phyloP scores from a whole-genome alignment of 352 stramenopile species.

The Phytopythium ostracodes region DNA sequence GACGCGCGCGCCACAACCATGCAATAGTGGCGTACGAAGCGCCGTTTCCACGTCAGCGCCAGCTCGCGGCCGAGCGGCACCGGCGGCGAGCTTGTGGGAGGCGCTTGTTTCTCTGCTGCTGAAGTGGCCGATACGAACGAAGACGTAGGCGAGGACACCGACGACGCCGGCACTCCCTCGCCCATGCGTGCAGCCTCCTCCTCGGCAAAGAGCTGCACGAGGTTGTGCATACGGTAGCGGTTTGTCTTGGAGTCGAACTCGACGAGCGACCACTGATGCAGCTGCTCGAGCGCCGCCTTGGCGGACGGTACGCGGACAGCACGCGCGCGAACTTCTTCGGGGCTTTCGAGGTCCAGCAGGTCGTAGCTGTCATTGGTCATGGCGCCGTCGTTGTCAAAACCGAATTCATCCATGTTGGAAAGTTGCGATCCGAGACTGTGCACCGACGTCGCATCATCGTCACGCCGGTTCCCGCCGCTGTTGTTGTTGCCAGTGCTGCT shows the following conservation, averaged over 20 bases:
- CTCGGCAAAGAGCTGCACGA: slow-evolving; percentile 81
- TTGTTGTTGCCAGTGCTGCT: background rate
- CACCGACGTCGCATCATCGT: slow-evolving; percentile 53
- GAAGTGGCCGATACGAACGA: slow-evolving; percentile 33
- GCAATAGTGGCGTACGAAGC: slow-evolving; percentile 86
- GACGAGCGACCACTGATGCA: slow-evolving; percentile 81
- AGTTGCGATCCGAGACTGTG: slow-evolving; percentile 64
- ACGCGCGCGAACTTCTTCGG: slow-evolving; percentile 59
- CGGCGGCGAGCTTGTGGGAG: slow-evolving; percentile 20
- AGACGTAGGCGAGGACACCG: slow-evolving; percentile 3
- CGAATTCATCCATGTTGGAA: slow-evolving; percentile 63
- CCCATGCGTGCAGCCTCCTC: slow-evolving; percentile 63
- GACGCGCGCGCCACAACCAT: slow-evolving; percentile 73
- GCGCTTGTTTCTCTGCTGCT: background rate
- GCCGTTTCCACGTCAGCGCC: slow-evolving; percentile 70
- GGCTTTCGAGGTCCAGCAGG: slow-evolving; percentile 66
- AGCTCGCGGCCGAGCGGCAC: slow-evolving; percentile 47
- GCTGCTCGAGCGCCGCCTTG: slow-evolving; percentile 45
- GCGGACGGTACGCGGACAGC: slow-evolving; percentile 38
- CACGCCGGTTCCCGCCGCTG: slow-evolving; percentile 8
- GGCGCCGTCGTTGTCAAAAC: slow-evolving; percentile 73
- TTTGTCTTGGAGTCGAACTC: slow-evolving; percentile 68
- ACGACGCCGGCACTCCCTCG: slow-evolving; percentile 21
- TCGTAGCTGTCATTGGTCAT: slow-evolving; percentile 80
- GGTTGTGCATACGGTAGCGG: slow-evolving; percentile 80